A percentile compares a stretch with the other conserved stretches of the same genome.
phyloP scores from a whole-genome alignment of 345 rosid genomes.

The Lepidium aucheri region DNA sequence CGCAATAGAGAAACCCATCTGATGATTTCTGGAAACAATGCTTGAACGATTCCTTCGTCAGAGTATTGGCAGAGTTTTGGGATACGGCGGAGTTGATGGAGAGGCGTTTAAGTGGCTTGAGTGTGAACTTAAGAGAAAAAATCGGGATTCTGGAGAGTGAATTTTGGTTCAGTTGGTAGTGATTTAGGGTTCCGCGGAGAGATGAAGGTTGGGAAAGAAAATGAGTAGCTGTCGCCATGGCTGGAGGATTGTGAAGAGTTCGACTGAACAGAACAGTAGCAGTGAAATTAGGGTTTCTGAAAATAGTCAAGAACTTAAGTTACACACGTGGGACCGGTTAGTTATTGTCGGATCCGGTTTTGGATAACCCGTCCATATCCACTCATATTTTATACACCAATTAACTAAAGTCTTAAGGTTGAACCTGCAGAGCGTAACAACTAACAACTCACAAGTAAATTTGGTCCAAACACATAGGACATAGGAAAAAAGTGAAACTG shows the following conservation, averaged over 20 bases:
- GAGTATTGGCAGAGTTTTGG: conserved; percentile 34
- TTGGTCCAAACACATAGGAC: neutral
- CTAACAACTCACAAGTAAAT: neutral
- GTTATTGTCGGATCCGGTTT: neutral
- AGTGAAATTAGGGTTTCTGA: conserved; percentile 14
- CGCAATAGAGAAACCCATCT: conserved; percentile 89
- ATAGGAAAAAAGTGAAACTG: neutral
- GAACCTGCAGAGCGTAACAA: neutral
- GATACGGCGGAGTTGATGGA: conserved; percentile 53
- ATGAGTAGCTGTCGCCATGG: conserved; percentile 28
- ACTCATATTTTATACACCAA: no score
- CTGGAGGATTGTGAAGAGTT: neutral
- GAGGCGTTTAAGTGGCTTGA: conserved; percentile 25
- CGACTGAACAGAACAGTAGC: neutral
- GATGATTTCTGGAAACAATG: conserved; percentile 74
- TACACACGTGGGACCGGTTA: conserved; percentile 1
- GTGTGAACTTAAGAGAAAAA: conserved; percentile 30
- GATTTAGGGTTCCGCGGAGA: conserved; percentile 33
- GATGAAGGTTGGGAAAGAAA: conserved; percentile 26
- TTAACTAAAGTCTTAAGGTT: neutral
- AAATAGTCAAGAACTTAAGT: neutral
- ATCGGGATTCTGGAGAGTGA: conserved; percentile 32
- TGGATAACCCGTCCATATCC: no score
- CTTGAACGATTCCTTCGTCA: conserved; percentile 28
- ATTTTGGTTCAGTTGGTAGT: conserved; percentile 27